phyloP scores from a whole-genome alignment of 1,284 basidiomycete species.

The Trichosporon sp. region DNA sequence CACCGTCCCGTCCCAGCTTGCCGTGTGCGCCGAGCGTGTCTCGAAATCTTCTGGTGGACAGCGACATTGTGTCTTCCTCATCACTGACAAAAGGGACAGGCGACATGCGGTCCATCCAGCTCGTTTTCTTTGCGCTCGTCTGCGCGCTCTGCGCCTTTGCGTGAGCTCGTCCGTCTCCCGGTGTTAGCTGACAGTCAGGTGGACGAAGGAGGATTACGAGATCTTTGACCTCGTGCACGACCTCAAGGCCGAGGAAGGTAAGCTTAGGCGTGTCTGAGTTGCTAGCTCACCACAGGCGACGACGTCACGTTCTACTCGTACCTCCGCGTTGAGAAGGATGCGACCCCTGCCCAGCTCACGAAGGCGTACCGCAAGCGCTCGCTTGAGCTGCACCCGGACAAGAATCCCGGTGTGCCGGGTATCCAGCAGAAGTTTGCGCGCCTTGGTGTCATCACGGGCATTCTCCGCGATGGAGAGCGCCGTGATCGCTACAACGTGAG shows the following conservation, averaged over 20 bases:
- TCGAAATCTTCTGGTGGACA: not conserved
- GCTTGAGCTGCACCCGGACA: conserved; percentile 82
- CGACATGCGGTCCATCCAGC: not conserved
- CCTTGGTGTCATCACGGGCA: conserved; percentile 75
- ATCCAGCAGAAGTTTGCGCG: conserved; percentile 81
- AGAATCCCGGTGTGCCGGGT: conserved; percentile 75
- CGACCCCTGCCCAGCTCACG: conserved; percentile 65
- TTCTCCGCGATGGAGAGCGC: conserved; percentile 67
- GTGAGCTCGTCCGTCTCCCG: not conserved
- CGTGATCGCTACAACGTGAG: conserved; percentile 63
- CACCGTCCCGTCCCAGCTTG: not conserved
- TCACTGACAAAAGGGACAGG: too few relatives aligned
- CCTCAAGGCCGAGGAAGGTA: conserved; percentile 73
- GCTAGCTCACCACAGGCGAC: conserved; percentile 54
- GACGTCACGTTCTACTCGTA: conserved; percentile 85
- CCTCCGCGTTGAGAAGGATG: conserved; percentile 65
- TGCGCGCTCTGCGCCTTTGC: conserved; percentile 8
- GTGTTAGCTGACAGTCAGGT: conserved; percentile 20
- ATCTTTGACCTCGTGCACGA: conserved; percentile 91
- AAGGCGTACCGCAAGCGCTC: conserved; percentile 87
- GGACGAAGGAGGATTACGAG: conserved; percentile 75
- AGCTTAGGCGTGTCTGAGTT: not conserved
- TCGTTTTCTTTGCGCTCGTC: conserved; percentile 12
- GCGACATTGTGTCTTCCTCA: not conserved
- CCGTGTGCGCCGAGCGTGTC: not conserved